Conservation (phyloP, 1,284 basidiomycete genomes). For the Neonothopanus nambi region DNA sequence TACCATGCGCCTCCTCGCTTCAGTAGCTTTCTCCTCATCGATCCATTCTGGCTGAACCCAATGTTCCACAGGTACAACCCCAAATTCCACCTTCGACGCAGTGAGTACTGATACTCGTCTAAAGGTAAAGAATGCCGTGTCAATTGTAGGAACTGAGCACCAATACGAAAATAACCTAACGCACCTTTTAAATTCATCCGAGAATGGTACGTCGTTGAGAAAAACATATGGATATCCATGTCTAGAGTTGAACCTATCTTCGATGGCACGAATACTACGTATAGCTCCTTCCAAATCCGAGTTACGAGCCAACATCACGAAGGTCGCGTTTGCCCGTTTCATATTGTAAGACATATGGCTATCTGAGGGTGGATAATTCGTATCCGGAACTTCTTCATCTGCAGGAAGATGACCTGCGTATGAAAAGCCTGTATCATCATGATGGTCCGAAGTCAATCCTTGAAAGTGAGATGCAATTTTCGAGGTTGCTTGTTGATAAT, state of each 20-base stretch:
- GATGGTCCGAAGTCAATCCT: too few species aligned
- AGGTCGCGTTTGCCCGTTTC: slow-evolving; percentile 43
- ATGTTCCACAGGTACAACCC: slow-evolving; percentile 34
- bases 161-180: not conserved
- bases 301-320: slow-evolving; percentile 58
- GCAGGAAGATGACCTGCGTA: too few species aligned
- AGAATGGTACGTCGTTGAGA: slow-evolving; percentile 59
- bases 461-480: not conserved
- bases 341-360: not conserved
- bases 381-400: not conserved
- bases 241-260: slow-evolving; percentile 53
- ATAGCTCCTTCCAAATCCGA: slow-evolving; percentile 53
- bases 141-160: not conserved
- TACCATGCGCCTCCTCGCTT: slow-evolving; percentile 50
- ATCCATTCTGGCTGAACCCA: too few species aligned
- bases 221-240: slow-evolving; percentile 61
- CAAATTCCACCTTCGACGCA: slow-evolving; percentile 32
- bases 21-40: slow-evolving; percentile 55
- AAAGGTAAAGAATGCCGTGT: not conserved
- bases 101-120: slow-evolving; percentile 35
- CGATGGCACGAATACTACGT: slow-evolving; percentile 39
- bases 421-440: too few species aligned
- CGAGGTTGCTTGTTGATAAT: too few species aligned
- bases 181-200: slow-evolving; percentile 55
- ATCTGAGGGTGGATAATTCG: not conserved